Conservation (phyloP, 2,329 filamentous ascomycete genomes). For the Biscogniauxia marginata region DNA sequence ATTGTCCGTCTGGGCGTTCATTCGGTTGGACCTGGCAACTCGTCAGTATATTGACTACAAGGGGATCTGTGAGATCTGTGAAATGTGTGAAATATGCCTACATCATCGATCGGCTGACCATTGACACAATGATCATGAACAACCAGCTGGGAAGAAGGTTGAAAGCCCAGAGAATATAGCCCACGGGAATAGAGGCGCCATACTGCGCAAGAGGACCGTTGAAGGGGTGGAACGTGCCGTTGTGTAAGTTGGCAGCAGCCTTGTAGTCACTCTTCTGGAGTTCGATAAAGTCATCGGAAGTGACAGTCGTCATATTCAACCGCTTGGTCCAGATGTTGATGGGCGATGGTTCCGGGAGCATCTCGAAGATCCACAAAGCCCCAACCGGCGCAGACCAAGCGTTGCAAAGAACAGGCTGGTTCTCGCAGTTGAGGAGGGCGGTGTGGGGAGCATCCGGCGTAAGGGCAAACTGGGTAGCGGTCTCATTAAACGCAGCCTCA, state of each 20-base stretch:
- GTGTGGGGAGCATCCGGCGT: conserved; percentile 64
- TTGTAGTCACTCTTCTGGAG: conserved; percentile 54
- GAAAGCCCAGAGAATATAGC: conserved; percentile 66
- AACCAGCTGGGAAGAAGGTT: conserved; percentile 70
- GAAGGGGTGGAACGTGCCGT: conserved; percentile 75
- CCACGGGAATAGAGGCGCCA: conserved; percentile 61
- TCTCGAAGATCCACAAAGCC: conserved; percentile 64
- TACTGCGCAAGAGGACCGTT: conserved; percentile 65
- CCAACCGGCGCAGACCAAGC: conserved; percentile 66
- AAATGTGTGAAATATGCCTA: conserved; percentile 46
- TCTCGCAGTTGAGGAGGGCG: conserved; percentile 70
- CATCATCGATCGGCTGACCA: conserved; percentile 74
- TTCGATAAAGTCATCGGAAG: conserved; percentile 60
- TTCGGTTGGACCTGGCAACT: conserved; percentile 20
- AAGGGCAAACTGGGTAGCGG: conserved; percentile 61
- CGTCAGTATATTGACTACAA: conserved; percentile 15
- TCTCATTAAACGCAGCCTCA: conserved; percentile 66
- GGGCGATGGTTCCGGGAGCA: conserved; percentile 63
- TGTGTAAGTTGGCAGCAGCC: conserved; percentile 42
- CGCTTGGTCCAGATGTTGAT: conserved; percentile 64
- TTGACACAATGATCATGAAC: conserved; percentile 74
- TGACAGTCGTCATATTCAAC: conserved; percentile 69
- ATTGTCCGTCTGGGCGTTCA: conserved; percentile 25
- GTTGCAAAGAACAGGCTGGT: conserved; percentile 73
- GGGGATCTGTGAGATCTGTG: no score